A percentile compares a stretch with the other conserved stretches of the same genome.
Evolutionary conservation across 2,329 filamentous ascomycete genomes (phyloP).

Genomic region (Triangularia setosa): DNA sequence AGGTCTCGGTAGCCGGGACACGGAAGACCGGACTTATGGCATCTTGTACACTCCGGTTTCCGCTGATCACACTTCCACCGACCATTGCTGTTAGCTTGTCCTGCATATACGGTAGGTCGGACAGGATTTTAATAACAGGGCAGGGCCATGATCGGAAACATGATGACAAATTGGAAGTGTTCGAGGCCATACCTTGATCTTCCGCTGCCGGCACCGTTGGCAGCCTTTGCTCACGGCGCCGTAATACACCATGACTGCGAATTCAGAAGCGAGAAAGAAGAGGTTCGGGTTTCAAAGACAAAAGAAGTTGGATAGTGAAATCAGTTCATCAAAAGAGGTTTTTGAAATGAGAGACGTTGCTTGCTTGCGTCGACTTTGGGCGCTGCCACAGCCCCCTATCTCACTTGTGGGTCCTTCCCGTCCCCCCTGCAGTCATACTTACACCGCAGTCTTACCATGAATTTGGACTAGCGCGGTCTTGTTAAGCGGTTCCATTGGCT

Average conservation of each 20-base stretch:
- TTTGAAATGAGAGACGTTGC: neutral
- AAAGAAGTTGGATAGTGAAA: too few relatives aligned
- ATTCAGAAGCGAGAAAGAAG: neutral
- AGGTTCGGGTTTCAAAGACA: neutral
- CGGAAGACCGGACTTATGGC: neutral
- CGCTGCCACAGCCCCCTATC: neutral
- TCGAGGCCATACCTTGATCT: neutral
- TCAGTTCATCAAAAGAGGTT: neutral
- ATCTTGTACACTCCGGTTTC: neutral
- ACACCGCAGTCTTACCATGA: neutral
- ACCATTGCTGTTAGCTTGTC: neutral
- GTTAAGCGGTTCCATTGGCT: neutral
- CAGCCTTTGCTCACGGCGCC: neutral
- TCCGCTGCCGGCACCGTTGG: neutral
- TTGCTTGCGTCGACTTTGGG: neutral
- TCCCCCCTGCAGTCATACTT: neutral
- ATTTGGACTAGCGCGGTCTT: neutral
- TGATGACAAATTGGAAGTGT: neutral
- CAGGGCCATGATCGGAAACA: neutral
- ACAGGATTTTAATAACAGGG: neutral
- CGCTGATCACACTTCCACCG: neutral
- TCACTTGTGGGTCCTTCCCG: neutral
- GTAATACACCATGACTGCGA: neutral
- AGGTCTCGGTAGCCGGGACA: neutral
- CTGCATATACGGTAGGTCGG: neutral